Percentiles rank a stretch among this genome's conserved stretches.
Conservation (phyloP, 1,284 basidiomycete species). For the Meripilus lineatus region DNA sequence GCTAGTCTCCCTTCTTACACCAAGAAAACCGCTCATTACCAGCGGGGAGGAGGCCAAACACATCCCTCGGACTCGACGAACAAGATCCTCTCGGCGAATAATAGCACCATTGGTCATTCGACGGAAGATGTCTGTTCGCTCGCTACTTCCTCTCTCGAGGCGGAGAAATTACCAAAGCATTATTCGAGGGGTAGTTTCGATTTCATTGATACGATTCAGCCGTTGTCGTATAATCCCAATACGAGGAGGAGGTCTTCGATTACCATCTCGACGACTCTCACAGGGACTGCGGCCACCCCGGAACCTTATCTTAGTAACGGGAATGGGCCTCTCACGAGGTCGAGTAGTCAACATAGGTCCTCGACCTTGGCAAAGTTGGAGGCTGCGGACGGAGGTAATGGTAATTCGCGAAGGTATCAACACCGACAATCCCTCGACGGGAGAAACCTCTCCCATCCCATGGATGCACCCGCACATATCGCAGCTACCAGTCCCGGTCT, state of each 20-base stretch:
- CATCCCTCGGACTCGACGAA: constrained; percentile 11
- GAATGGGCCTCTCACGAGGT: not conserved
- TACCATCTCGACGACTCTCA: not conserved
- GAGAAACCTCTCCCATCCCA: constrained; percentile 8
- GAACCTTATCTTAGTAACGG: too few relatives aligned
- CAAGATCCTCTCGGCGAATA: too few relatives aligned
- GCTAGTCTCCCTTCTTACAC: constrained; percentile 5
- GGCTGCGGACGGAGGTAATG: not conserved
- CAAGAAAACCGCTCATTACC: not conserved
- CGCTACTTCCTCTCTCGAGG: too few relatives aligned
- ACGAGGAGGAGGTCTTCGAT: not conserved
- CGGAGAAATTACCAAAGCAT: too few relatives aligned
- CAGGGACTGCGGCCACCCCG: constrained; percentile 1
- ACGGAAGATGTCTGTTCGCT: too few relatives aligned
- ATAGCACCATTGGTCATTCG: too few relatives aligned
- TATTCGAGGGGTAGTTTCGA: constrained; percentile 7
- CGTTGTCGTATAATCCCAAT: constrained; percentile 9
- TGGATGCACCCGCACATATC: not conserved
- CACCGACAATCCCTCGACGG: constrained; percentile 4
- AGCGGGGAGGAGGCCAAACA: constrained; percentile 8
- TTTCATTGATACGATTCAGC: constrained; percentile 14
- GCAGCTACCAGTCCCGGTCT: constrained; percentile 1
- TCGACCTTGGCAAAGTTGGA: constrained; percentile 22
- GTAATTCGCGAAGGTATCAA: not conserved
- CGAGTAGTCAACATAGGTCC: constrained; percentile 19